These are phyloP conservation scores for Jacaranda copaia DNA, from an alignment of 257 asterid species.

Conservation along the genomic window DNA sequence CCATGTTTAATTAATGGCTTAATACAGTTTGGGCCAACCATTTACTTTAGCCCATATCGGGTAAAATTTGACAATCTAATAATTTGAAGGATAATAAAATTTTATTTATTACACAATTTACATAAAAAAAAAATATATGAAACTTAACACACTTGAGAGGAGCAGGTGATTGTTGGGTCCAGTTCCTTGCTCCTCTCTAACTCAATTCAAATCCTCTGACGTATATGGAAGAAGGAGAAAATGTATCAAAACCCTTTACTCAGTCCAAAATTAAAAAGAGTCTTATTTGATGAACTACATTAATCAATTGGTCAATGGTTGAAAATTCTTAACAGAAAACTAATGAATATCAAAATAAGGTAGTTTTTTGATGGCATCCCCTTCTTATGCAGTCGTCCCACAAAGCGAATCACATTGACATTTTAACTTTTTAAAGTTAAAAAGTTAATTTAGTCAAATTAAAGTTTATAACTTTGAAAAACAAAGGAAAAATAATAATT, in stretches of 20 bases:
- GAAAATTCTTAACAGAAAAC: background rate
- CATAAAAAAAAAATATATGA: background rate
- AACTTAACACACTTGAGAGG: background rate
- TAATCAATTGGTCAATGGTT: background rate
- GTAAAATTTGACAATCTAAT: too few relatives aligned
- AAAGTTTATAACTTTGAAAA: background rate
- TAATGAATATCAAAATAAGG: background rate
- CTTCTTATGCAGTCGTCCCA: background rate
- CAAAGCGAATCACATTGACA: background rate
- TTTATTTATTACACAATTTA: background rate
- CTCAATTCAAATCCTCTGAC: background rate
- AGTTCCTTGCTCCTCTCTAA: background rate
- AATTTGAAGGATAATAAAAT: background rate
- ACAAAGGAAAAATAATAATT: background rate
- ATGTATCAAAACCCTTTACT: background rate
- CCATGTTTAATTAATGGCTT: too few relatives aligned
- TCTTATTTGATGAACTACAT: constrained; percentile 24
- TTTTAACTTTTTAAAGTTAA: background rate
- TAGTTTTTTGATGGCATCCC: background rate
- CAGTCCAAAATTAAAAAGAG: background rate
- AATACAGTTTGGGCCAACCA: too few relatives aligned
- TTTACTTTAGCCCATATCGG: too few relatives aligned
- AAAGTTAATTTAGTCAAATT: background rate
- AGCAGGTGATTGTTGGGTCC: background rate
- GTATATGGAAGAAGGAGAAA: background rate